Base-by-base conservation (phyloP, 805 yeast species). In the Yamadazyma sp. region DNA sequence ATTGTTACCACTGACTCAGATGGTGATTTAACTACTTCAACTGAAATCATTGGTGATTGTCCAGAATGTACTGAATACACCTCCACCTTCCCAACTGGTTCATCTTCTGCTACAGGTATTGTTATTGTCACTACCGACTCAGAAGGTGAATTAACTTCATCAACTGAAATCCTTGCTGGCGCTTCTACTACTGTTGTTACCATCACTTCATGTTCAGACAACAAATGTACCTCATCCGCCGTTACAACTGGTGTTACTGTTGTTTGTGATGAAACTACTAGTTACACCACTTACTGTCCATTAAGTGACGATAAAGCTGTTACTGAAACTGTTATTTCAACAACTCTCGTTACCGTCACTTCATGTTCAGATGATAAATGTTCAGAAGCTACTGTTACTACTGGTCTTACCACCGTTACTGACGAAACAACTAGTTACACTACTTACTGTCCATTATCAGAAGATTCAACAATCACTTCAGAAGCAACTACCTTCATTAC, bases 191-290 rank as follows among this genome's bases (percentile, higher is more conserved):
- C 65, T 18, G 55, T 55, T 15, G 35, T 60, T 11, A 60, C 66
- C 10, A 47, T 58, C 33, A 62, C 71, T 21, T 59, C 68, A 16
- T 65, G 71, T 43, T 38, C 51, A 5, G 55, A 55, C 35, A 28
- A 62, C 47, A 54, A 45, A 39, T 65, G 71, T 45, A 20, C 48
- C 7, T 30, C 33, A n/a, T 48, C 40, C 24, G 46, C 64, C 12
- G 50, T 53, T 30, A 62, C 70, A 32, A 54, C 65, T 30, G 69
- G 69, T 35, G 40, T 60, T 31, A 59, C 62, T 25, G 57, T 67
- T 7, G 58, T 44, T 5, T 40, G 51, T 14, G 68, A 65, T 11
- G 53, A 49, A 21, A 20, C 44, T n/a, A 37, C 47, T 15, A 16
- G 37, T 19, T 32, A 43, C 37, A 31, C 47, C 12, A 35, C 47